Percentiles rank a stretch among this genome's conserved stretches.
These are phyloP conservation scores for Phytophthora pseudosyringae DNA, from an alignment of 352 stramenopile species.

Conservation along the genomic window DNA sequence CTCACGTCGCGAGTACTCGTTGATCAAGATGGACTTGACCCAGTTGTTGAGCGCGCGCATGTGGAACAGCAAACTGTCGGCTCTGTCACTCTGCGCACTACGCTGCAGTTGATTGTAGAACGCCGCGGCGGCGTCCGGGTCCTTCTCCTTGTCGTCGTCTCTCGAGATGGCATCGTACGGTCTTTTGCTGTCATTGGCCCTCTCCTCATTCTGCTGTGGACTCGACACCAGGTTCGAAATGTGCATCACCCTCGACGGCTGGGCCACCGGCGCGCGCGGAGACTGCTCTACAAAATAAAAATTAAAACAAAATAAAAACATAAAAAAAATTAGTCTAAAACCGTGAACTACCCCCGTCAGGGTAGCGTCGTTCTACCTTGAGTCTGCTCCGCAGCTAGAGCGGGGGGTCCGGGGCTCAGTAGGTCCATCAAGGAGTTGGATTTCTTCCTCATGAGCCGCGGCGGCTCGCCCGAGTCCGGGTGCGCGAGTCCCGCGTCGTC, in stretches of 20 bases:
- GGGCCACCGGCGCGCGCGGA: constrained; percentile 13
- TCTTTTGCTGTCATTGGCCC: constrained; percentile 42
- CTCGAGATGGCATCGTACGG: constrained; percentile 63
- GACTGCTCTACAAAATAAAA: constrained; percentile 23
- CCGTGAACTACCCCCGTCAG: neutral
- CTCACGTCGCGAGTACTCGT: constrained; percentile 82
- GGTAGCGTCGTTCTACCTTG: constrained; percentile 30
- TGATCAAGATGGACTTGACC: constrained; percentile 97
- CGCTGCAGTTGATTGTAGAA: constrained; percentile 91
- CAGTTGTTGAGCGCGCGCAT: constrained; percentile 99
- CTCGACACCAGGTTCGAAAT: constrained; percentile 65
- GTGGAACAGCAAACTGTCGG: constrained; percentile 95
- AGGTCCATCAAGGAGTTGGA: constrained; percentile 83
- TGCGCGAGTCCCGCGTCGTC: constrained; percentile 15
- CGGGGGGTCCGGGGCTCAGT: constrained; percentile 63
- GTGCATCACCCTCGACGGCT: constrained; percentile 44
- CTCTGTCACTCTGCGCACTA: constrained; percentile 72
- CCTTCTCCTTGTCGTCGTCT: constrained; percentile 40
- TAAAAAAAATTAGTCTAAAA: neutral
- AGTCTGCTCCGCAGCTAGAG: constrained; percentile 36
- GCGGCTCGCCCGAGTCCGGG: constrained; percentile 14
- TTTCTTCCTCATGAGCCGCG: constrained; percentile 58
- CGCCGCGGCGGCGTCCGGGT: constrained; percentile 69
- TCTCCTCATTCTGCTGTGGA: constrained; percentile 14
- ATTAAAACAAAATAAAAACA: too few species aligned